Evolutionary conservation across 2,329 filamentous ascomycete species (phyloP), one percentile per base, ranked within the genome.

Genomic region (Podosphaera fusca): DNA sequence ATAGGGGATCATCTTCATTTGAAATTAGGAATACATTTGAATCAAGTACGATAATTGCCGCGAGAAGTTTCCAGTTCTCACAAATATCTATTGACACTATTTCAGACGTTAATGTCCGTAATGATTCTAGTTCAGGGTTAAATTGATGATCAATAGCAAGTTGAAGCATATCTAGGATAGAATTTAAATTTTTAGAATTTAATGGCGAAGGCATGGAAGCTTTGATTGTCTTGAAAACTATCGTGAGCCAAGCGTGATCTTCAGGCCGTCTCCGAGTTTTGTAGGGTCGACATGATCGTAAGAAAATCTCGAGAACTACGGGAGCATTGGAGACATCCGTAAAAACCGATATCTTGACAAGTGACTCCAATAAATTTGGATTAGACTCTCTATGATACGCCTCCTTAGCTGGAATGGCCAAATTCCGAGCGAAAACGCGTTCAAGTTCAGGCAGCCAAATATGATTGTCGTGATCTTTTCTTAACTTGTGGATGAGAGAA

Each of bases 171-270:
- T 53, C 42, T 42, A 56, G 56, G 21, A 67, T 62, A 42, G 65
- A 61, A 46, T 66, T 65, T 55, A 61, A 63, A 56, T 62, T 56
- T 33, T 59, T 50, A 3, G 56, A 57, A 49, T 56, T 60, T 35
- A 58, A 50, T n/a, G 56, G 8, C 8, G 38, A 42, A 2, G 59
- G 55, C 56, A 68, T 62, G n/a, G 62, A 60, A 57, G 60, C 52
- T 53, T 60, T 61, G 1, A 68, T 52, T 1, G 61, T 59, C 31
- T 70, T 67, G 57, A 75, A 75, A n/a, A 74, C 64, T 2, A 68
- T 69, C 62, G 75, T 73, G 55, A 77, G 62, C 74, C 74, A 77
- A 12, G 69, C 66, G 45, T 70, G 70, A 63, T 77, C 74, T 31
- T 69, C 64, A 6, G 69, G 69, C 60, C 72, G 69, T 42, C 70